Evolutionary conservation across 2,329 filamentous ascomycete genomes (phyloP).

Genomic region (Monosporascus ibericus): DNA sequence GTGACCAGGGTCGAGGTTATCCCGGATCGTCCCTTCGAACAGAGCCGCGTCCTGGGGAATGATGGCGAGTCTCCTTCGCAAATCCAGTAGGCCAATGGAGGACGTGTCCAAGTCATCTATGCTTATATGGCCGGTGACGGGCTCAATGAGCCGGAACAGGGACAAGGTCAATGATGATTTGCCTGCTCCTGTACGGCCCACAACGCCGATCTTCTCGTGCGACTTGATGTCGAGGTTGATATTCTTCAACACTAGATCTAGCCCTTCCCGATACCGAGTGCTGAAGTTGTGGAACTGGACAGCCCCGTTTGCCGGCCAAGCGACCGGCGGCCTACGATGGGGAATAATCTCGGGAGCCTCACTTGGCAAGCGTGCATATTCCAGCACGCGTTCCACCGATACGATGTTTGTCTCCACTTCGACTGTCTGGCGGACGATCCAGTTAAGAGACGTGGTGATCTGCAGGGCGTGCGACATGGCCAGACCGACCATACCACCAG

Average conservation of each 20-base stretch:
- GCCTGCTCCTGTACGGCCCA: conserved; percentile 90
- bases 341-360: conserved; percentile 93
- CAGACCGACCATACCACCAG: conserved; percentile 76
- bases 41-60: conserved; percentile 97
- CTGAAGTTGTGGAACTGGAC: conserved; percentile 92
- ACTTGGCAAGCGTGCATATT: conserved; percentile 85
- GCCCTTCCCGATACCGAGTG: conserved; percentile 80
- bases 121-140: conserved; percentile 72
- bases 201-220: conserved; percentile 96
- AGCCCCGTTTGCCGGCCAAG: conserved; percentile 85
- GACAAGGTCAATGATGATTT: conserved; percentile 92
- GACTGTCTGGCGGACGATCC: conserved; percentile 97
- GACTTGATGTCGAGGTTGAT: conserved; percentile 89
- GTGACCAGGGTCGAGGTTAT: conserved; percentile 92
- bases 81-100: conserved; percentile 80
- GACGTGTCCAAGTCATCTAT: conserved; percentile 90
- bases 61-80: conserved; percentile 85
- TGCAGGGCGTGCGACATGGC: conserved; percentile 96
- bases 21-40: conserved; percentile 87
- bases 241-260: conserved; percentile 90
- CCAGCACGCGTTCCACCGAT: conserved; percentile 92
- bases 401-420: conserved; percentile 99
- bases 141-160: conserved; percentile 93
- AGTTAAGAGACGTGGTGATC: conserved; percentile 95
- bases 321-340: conserved; percentile 76